phyloP scores from a whole-genome alignment of 352 stramenopile species.

The Phytophthora crassamura region DNA sequence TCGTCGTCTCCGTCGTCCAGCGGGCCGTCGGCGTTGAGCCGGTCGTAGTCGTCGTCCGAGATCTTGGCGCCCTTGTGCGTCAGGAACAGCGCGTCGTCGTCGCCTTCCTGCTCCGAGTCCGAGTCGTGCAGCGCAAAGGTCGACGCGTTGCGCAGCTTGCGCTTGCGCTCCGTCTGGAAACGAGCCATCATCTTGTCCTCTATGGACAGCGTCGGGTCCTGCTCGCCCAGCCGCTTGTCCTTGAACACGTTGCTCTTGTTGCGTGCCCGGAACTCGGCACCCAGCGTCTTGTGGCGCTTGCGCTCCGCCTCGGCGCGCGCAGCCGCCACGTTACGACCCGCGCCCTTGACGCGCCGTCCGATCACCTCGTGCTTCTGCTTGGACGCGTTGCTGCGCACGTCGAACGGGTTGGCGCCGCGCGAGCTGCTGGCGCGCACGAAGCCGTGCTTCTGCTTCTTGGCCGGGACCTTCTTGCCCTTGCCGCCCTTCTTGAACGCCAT shows the following conservation, averaged over 20 bases:
- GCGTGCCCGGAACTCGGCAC: slow-evolving; percentile 78
- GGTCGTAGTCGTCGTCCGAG: slow-evolving; percentile 78
- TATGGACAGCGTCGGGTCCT: slow-evolving; percentile 85
- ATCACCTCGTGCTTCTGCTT: slow-evolving; percentile 92
- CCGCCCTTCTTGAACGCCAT: slow-evolving; percentile 62
- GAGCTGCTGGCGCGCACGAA: slow-evolving; percentile 30
- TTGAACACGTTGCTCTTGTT: slow-evolving; percentile 92
- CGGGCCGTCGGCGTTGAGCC: slow-evolving; percentile 52
- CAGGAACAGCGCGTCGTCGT: slow-evolving; percentile 70
- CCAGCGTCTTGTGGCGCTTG: slow-evolving; percentile 88
- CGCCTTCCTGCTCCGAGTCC: slow-evolving; percentile 72
- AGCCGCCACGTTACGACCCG: slow-evolving; percentile 87
- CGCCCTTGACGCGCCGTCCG: slow-evolving; percentile 88
- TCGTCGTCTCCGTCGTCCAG: slow-evolving; percentile 80
- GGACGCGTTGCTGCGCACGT: slow-evolving; percentile 84
- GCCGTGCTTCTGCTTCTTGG: slow-evolving; percentile 31
- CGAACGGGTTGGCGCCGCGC: slow-evolving; percentile 86
- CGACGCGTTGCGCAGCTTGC: slow-evolving; percentile 79
- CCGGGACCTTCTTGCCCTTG: slow-evolving; percentile 39
- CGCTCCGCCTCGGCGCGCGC: slow-evolving; percentile 84
- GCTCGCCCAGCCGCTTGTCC: slow-evolving; percentile 86
- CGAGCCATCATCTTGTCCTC: slow-evolving; percentile 94
- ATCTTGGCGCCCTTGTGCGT: slow-evolving; percentile 82
- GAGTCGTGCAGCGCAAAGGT: slow-evolving; percentile 83
- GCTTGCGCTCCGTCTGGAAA: slow-evolving; percentile 91